phyloP scores from a whole-genome alignment of 768 basidiomycete genomes.

The Rhodotorula paludigena region DNA sequence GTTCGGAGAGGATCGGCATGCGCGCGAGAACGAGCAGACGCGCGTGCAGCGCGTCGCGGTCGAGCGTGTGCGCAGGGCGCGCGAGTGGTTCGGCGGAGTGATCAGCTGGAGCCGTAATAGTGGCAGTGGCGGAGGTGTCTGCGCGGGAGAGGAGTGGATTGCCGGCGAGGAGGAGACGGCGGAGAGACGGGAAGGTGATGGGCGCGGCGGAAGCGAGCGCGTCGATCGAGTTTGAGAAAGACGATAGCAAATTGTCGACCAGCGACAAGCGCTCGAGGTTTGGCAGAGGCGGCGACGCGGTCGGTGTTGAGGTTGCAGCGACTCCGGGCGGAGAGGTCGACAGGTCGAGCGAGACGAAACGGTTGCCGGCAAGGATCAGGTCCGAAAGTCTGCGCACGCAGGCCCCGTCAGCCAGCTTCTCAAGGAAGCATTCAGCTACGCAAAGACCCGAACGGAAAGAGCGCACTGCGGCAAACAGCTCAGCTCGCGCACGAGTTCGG shows the following conservation, averaged over 20 bases:
- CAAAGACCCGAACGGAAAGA: neutral
- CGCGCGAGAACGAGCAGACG: slow-evolving; percentile 65
- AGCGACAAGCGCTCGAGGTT: slow-evolving; percentile 57
- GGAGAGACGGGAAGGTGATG: slow-evolving; percentile 59
- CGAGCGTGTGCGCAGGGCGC: neutral
- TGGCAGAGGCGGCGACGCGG: slow-evolving; percentile 18
- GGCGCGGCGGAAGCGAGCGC: slow-evolving; percentile 47
- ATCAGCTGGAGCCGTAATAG: neutral
- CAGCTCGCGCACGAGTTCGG: slow-evolving; percentile 14
- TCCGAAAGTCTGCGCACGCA: slow-evolving; percentile 56
- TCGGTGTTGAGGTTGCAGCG: slow-evolving; percentile 45
- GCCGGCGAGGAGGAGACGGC: slow-evolving; percentile 58
- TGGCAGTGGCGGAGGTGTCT: slow-evolving; percentile 49
- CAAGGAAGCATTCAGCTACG: too few relatives aligned
- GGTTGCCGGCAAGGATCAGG: slow-evolving; percentile 64
- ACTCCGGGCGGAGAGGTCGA: slow-evolving; percentile 57
- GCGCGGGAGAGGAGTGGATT: slow-evolving; percentile 57
- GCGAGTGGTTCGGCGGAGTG: neutral
- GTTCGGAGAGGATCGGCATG: slow-evolving; percentile 58
- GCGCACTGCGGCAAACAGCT: slow-evolving; percentile 31
- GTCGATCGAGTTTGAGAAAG: slow-evolving; percentile 62
- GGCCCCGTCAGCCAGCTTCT: slow-evolving; percentile 16
- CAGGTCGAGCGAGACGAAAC: slow-evolving; percentile 52
- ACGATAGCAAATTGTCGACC: slow-evolving; percentile 57
- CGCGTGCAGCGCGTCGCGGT: slow-evolving; percentile 49